A percentile compares a stretch with the other conserved stretches of the same genome.
phyloP scores from a whole-genome alignment of 2,329 filamentous ascomycete genomes.

The Blastomyces percursus region DNA sequence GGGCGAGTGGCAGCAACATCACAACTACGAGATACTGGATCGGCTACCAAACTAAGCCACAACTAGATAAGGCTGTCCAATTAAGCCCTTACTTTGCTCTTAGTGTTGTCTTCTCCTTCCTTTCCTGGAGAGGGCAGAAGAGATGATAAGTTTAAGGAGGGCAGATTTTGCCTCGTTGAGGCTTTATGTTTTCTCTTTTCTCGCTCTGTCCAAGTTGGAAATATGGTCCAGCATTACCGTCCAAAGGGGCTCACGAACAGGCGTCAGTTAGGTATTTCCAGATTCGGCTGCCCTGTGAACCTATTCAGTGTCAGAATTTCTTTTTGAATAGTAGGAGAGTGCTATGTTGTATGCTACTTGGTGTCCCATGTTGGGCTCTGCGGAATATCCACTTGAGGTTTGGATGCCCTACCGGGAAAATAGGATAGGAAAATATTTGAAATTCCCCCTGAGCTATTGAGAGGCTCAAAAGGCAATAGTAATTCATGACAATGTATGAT shows the following conservation, averaged over 20 bases:
- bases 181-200: neutral
- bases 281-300: neutral
- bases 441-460: neutral
- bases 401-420: neutral
- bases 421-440: neutral
- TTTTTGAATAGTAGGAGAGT: neutral
- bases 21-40: neutral
- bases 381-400: neutral
- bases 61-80: neutral
- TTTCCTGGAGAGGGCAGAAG: neutral
- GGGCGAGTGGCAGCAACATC: neutral
- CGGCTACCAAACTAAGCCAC: neutral
- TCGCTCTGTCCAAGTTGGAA: neutral
- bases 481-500: no score
- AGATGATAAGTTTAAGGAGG: neutral
- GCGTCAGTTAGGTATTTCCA: neutral
- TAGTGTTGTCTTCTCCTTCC: neutral
- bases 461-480: neutral
- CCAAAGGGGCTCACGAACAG: neutral
- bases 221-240: neutral
- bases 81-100: neutral
- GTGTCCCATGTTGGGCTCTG: neutral
- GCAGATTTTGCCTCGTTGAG: neutral
- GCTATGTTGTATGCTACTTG: neutral
- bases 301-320: neutral